Evolutionary conservation across 2,329 filamentous ascomycete genomes (phyloP), one percentile per base, ranked within the genome.

Genomic region (Bipolaris sorokiniana): DNA sequence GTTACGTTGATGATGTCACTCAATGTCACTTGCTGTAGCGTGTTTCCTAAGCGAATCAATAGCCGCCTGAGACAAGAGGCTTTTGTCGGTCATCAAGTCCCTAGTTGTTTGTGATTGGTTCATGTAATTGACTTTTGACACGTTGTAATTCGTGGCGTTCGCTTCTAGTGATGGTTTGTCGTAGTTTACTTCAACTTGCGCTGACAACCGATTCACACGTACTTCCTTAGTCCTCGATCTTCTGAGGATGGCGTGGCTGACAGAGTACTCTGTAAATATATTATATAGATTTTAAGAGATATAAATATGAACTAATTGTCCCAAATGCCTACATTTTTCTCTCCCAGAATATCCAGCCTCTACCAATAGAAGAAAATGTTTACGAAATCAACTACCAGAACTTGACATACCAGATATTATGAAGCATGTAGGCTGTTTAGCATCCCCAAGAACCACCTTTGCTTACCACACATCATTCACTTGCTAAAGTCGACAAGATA

Each of bases 1-100:
- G 20, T 37, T 34, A 36, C 18, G 26, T 22, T 22, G 23, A 51
- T 55, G 52, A 55, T 55, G 52, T 55, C 52, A 55, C 52, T 13
- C n/a, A 36, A 15, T 50, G 31, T 45, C 52, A 54, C 42, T n/a
- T 13, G 22, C 38, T 28, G 46, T 37, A 48, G 33, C 46, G 46
- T 22, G 20, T 38, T 28, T 22, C 11, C 15, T 37, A 48, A 48
- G 33, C 46, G 33, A 48, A 48, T 48, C 15, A 37, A 48, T 51
- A 23, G 11, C 11, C 38, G 10, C 28, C 51, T 11, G 26, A 28
- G 38, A 23, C 34, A 22, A 16, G 16, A 38, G 6, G 16, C 22
- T 23, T n/a, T 33, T 16, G 23, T 38, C 38, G 20, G 28, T 50
- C 22, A 36, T 37, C 51, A 54, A 45, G 45, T 50, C 51, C 45